Conservation (phyloP, 345 rosid genomes). For the Salix caprea region DNA sequence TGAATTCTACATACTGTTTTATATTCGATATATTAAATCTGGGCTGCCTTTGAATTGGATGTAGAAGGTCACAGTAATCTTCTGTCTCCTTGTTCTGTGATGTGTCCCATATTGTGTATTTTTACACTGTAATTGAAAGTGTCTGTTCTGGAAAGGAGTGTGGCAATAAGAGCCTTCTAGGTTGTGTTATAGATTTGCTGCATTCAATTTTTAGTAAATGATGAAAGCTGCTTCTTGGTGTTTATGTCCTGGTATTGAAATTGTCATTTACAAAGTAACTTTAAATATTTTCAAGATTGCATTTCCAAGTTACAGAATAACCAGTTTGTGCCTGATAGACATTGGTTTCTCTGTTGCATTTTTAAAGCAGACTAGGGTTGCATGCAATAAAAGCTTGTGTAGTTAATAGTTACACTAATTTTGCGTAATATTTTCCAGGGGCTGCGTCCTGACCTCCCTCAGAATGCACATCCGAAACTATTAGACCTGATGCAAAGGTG, state of each 20-base stretch:
- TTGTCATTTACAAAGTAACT: background rate
- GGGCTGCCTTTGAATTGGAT: background rate
- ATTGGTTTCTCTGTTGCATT: background rate
- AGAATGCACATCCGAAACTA: conserved; percentile 47
- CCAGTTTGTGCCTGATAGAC: background rate
- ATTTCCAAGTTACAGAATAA: too few relatives aligned
- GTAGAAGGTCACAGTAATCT: too few relatives aligned
- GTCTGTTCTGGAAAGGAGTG: background rate
- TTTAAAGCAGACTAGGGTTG: background rate
- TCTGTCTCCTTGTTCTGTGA: background rate
- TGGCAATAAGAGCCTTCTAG: background rate
- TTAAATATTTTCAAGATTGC: background rate
- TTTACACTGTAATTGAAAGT: background rate
- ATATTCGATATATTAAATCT: background rate
- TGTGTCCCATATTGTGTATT: background rate
- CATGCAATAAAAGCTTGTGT: background rate
- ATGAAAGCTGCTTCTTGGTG: background rate
- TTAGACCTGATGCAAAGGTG: conserved; percentile 60
- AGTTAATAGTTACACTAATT: background rate
- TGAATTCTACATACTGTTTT: background rate
- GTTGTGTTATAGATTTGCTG: background rate
- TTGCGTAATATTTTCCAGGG: conserved; percentile 38
- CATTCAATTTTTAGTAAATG: background rate
- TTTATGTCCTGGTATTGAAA: background rate
- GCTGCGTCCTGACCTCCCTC: conserved; percentile 59